Evolutionary conservation across 192 early-diverging fungal genomes (phyloP), one percentile per base, ranked within the genome.

Genomic region (Rhizoclosmatium sp.): DNA sequence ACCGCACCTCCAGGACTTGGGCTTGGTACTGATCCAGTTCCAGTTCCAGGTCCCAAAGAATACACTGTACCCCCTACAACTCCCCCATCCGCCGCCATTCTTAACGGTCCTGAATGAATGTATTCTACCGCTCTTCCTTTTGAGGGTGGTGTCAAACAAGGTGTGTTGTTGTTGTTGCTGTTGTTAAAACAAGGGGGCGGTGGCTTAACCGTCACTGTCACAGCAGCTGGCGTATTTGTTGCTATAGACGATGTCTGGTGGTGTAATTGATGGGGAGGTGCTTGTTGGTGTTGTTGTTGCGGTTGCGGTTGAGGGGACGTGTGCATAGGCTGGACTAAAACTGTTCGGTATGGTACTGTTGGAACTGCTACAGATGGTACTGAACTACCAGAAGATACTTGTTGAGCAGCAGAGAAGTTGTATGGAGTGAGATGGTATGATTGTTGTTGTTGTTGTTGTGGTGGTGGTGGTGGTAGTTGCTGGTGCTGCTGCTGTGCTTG

Each of bases 401-500:
- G 71, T 59, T 74, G 71, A 44, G 14, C 9, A 31, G 14, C 9
- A 31, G 60, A 9, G 14, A 62, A 21, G 39, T 62, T 62, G 23
- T 62, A 62, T 40, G 60, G 60, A 31, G 60, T 62, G 21, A 62
- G 39, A 62, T 62, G 60, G 60, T 21, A 62, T 21, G 51, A 40
- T 68, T 68, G 66, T 9, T 21, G 19, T 12, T 68, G 5, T 5
- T 44, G 66, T 31, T 47, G 66, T 21, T 64, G 61, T 64, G 40
- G 40, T 9, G 61, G 40, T 23, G 5, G n/a, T 39, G 9, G 61
- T 39, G 61, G 31, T 23, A n/a, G n/a, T 39, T 71, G 69, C 23
- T 71, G 69, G 47, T 71, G 69, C 41, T 16, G 54, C 71, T 59
- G 71, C 47, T 68, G 66, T 3, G 5, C 40, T 4, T 46, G 66